These are phyloP conservation scores for Annulohypoxylon truncatum DNA, from an alignment of 2,329 filamentous ascomycete species.

Conservation along the genomic window DNA sequence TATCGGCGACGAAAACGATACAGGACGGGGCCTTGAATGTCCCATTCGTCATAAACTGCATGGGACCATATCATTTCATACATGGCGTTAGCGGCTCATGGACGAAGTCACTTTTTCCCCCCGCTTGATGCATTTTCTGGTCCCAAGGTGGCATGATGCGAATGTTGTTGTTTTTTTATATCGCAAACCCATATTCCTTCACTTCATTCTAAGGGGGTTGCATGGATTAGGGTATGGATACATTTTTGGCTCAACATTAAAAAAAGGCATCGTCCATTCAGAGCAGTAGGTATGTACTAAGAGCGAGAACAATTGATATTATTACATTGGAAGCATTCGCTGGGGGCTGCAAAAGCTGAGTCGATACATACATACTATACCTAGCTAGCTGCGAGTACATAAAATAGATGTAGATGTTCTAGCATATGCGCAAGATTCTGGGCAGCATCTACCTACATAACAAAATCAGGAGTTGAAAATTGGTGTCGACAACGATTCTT, in stretches of 20 bases:
- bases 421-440: constrained; percentile 10
- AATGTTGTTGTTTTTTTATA: background rate
- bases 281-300: constrained; percentile 13
- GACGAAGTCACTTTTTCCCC: background rate
- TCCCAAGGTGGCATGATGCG: constrained; percentile 13
- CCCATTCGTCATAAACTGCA: constrained; percentile 12
- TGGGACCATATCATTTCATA: constrained; percentile 15
- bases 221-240: constrained; percentile 6
- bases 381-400: constrained; percentile 15
- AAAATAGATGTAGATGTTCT: constrained; percentile 24
- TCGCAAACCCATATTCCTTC: constrained; percentile 4
- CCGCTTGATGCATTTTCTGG: constrained; percentile 30
- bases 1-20: background rate
- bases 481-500: background rate
- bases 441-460: constrained; percentile 13
- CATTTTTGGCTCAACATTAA: background rate
- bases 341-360: background rate
- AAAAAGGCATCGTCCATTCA: constrained; percentile 8
- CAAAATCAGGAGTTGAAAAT: background rate
- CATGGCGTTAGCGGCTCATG: constrained; percentile 21
- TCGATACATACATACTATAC: background rate
- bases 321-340: constrained; percentile 1
- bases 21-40: background rate
- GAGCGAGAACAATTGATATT: constrained; percentile 2
- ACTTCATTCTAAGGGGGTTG: constrained; percentile 4